phyloP scores from a whole-genome alignment of 371 early-diverging fungal genomes.

The Rhizopus sp. region DNA sequence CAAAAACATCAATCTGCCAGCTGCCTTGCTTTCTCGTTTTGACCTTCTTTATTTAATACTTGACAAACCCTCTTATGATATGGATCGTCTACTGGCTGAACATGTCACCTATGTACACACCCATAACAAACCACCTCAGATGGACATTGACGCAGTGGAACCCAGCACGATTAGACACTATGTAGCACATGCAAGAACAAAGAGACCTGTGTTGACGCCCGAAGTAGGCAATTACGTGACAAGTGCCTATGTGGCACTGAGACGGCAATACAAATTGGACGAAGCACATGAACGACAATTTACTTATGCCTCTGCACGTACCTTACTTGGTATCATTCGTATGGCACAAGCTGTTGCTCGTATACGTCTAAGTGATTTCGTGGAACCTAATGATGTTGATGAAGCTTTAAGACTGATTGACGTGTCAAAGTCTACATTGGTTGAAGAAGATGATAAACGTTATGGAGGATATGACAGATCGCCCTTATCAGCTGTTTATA shows the following conservation, averaged over 20 bases:
- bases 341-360: conserved; percentile 91
- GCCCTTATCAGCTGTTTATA: conserved; percentile 63
- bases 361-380: conserved; percentile 80
- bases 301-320: conserved; percentile 75
- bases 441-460: conserved; percentile 44
- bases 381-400: conserved; percentile 86
- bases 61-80: conserved; percentile 76
- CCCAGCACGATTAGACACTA: conserved; percentile 81
- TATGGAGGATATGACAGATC: conserved; percentile 45
- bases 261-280: conserved; percentile 74
- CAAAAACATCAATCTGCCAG: conserved; percentile 97
- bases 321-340: conserved; percentile 91
- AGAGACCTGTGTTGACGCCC: conserved; percentile 72
- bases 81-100: conserved; percentile 79
- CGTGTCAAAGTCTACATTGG: conserved; percentile 72
- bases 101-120: conserved; percentile 94
- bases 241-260: conserved; percentile 83
- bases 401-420: conserved; percentile 95
- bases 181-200: conserved; percentile 80
- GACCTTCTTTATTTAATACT: conserved; percentile 94
- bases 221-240: conserved; percentile 86
- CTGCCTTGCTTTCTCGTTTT: conserved; percentile 95
- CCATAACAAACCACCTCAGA: conserved; percentile 73
- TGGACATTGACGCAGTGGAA: conserved; percentile 68
- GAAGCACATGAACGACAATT: conserved; percentile 60